Evolutionary conservation across 345 rosid species (phyloP).

Genomic region (Melaleuca alternifolia): DNA sequence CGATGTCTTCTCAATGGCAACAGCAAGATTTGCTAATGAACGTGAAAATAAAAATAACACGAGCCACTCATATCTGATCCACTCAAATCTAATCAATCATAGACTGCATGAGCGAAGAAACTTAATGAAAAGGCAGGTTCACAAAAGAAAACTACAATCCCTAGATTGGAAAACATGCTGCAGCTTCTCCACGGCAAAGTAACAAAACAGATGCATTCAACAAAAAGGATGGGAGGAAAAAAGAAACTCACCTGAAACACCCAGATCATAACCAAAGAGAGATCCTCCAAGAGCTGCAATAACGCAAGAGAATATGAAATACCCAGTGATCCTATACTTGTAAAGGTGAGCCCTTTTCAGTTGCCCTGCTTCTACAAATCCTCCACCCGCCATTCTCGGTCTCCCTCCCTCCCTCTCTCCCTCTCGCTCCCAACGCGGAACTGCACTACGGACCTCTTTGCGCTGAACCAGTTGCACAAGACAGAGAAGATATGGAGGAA

Average conservation of each 20-base stretch:
- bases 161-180: neutral
- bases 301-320: slow-evolving; percentile 50
- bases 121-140: neutral
- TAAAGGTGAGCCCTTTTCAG: slow-evolving; percentile 62
- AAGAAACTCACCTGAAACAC: slow-evolving; percentile 53
- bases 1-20: too few species aligned
- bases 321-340: slow-evolving; percentile 47
- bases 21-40: too few species aligned
- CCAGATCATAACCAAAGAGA: slow-evolving; percentile 80
- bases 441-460: neutral
- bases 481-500: neutral
- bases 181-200: neutral
- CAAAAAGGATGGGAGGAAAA: neutral
- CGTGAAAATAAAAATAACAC: too few species aligned
- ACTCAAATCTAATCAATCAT: too few species aligned
- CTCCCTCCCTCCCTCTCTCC: neutral
- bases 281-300: slow-evolving; percentile 66
- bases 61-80: too few species aligned
- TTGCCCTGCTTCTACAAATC: slow-evolving; percentile 19
- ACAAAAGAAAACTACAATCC: neutral
- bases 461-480: neutral
- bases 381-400: slow-evolving; percentile 56
- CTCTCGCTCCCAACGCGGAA: neutral
- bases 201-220: neutral
- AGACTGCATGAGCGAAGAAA: too few species aligned